A percentile compares a stretch with the other conserved stretches of the same genome.
phyloP scores from a whole-genome alignment of 768 basidiomycete species.

The Agrocybe pediades region DNA sequence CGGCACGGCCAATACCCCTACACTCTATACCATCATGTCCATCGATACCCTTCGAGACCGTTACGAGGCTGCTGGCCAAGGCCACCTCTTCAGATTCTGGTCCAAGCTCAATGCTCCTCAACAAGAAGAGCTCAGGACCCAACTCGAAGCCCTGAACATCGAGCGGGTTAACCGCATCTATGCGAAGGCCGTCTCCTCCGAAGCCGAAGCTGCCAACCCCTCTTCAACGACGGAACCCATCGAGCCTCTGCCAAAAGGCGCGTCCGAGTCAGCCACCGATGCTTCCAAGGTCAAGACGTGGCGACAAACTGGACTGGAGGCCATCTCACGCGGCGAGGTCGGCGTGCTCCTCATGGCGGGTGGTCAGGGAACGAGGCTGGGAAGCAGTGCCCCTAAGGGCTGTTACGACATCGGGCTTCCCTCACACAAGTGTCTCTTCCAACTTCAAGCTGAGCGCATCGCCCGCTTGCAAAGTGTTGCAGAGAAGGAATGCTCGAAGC shows the following conservation, averaged over 20 bases:
- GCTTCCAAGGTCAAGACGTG: constrained; percentile 67
- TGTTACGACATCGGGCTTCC: constrained; percentile 97
- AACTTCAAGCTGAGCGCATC: constrained; percentile 97
- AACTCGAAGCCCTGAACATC: constrained; percentile 83
- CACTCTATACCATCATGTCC: constrained; percentile 47
- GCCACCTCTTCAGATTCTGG: constrained; percentile 90
- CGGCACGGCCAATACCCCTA: constrained; percentile 8
- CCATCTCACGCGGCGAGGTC: constrained; percentile 80
- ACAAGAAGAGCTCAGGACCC: constrained; percentile 61
- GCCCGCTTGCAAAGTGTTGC: constrained; percentile 79
- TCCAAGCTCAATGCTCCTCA: constrained; percentile 65
- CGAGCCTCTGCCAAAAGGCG: constrained; percentile 78
- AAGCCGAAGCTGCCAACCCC: constrained; percentile 49
- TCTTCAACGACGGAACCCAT: constrained; percentile 52
- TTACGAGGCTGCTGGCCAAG: constrained; percentile 83
- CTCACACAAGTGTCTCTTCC: constrained; percentile 92
- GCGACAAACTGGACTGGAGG: constrained; percentile 77
- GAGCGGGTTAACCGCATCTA: constrained; percentile 91
- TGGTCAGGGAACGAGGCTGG: constrained; percentile 94
- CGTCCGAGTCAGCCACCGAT: constrained; percentile 63
- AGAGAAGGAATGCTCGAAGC: constrained; percentile 51
- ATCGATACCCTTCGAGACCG: constrained; percentile 56
- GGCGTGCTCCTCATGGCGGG: constrained; percentile 98
- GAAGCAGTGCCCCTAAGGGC: constrained; percentile 91
- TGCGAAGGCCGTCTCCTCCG: constrained; percentile 70